These are phyloP conservation scores for Mortierella claussenii DNA, from an alignment of 192 early-diverging fungal species.

Conservation along the genomic window DNA sequence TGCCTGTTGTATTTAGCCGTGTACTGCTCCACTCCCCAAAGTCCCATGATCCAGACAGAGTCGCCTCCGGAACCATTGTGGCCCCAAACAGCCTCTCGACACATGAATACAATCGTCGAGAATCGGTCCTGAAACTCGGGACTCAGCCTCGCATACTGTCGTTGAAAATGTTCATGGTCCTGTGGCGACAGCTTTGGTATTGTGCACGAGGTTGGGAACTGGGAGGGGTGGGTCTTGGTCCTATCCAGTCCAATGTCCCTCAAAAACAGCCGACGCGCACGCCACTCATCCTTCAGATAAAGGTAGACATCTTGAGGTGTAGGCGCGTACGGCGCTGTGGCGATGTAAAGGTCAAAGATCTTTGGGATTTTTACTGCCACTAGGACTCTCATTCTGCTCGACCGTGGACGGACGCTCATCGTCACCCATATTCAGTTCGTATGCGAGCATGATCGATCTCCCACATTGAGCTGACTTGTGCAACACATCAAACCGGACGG, in stretches of 20 bases:
- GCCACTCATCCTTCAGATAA: constrained; percentile 28
- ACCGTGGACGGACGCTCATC: too few relatives aligned
- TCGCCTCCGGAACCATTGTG: constrained; percentile 16
- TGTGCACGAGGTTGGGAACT: constrained; percentile 1
- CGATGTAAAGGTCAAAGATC: constrained; percentile 18
- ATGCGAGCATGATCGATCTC: constrained; percentile 6
- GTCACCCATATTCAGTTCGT: too few relatives aligned
- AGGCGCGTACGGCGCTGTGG: constrained; percentile 25
- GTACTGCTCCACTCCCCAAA: constrained; percentile 26
- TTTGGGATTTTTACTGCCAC: not conserved
- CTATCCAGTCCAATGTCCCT: constrained; percentile 12
- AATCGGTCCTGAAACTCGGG: constrained; percentile 42
- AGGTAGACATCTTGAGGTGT: constrained; percentile 6
- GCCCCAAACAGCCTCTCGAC: constrained; percentile 21
- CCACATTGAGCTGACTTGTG: not conserved
- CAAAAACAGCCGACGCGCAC: constrained; percentile 20
- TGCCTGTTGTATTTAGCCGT: constrained; percentile 24
- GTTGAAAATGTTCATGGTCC: constrained; percentile 31
- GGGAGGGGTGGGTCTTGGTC: not conserved
- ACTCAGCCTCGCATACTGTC: constrained; percentile 15
- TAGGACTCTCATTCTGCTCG: not conserved
- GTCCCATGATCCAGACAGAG: not conserved
- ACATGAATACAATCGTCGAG: constrained; percentile 6
- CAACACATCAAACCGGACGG: not conserved
- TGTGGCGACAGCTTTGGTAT: constrained; percentile 4